Evolutionary conservation across 331 rosid species (phyloP).

Genomic region (Telfairia occidentalis): DNA sequence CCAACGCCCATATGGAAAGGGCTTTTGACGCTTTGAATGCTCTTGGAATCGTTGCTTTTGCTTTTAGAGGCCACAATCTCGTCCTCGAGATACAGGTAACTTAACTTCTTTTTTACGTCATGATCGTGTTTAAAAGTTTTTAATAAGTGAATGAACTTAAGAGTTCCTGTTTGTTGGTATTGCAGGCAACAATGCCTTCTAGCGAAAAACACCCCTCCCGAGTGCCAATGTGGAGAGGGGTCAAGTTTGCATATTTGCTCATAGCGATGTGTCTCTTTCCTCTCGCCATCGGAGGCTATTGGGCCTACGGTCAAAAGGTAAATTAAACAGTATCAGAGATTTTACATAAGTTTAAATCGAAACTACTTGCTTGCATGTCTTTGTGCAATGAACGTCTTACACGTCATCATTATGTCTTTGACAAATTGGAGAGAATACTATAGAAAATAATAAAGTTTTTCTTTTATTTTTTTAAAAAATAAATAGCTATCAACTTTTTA

Average conservation of each 20-base stretch:
- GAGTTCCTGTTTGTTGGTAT: no score
- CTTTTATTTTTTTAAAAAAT: no score
- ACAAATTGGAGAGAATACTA: no score
- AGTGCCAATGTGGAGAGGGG: slow-evolving; percentile 46
- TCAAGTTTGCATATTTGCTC: slow-evolving; percentile 22
- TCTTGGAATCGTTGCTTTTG: slow-evolving; percentile 33
- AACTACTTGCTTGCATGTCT: not conserved
- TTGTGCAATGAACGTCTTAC: no score
- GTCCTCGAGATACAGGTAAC: slow-evolving; percentile 36
- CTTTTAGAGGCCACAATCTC: slow-evolving; percentile 39
- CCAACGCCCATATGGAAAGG: not conserved
- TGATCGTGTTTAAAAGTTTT: no score
- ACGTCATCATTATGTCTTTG: no score
- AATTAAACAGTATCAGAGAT: no score
- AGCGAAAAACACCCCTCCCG: slow-evolving; percentile 41
- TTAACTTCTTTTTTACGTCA: no score
- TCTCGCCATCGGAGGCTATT: slow-evolving; percentile 33
- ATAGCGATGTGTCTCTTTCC: slow-evolving; percentile 35
- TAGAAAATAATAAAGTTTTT: no score
- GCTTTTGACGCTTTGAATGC: slow-evolving; percentile 23
- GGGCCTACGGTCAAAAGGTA: slow-evolving; percentile 34
- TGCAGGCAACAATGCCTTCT: slow-evolving; percentile 45
- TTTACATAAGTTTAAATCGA: not conserved
- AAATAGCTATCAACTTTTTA: no score
- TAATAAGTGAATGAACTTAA: no score